Percentiles rank a stretch among this genome's conserved stretches.
phyloP scores from a whole-genome alignment of 306 rosid genomes.

The Psophocarpus tetragonolobus region DNA sequence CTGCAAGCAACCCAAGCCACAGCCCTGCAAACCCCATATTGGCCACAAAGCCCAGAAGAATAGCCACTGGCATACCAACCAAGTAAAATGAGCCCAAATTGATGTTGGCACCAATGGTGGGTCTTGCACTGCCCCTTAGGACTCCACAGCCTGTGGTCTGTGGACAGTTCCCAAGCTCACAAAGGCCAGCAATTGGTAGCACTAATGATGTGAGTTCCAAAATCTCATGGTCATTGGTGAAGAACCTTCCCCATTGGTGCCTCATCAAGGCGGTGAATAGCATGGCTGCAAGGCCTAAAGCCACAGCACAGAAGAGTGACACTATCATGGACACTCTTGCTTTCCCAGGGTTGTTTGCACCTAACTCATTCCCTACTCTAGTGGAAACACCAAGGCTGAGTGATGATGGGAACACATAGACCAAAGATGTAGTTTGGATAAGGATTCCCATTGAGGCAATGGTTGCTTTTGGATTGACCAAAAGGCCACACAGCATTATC shows the following conservation, averaged over 20 bases:
- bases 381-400: constrained; percentile 88
- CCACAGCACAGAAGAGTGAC: constrained; percentile 55
- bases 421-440: constrained; percentile 88
- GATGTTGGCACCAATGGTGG: constrained; percentile 81
- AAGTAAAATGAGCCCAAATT: constrained; percentile 86
- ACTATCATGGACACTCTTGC: constrained; percentile 87
- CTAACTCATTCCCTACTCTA: constrained; percentile 76
- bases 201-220: constrained; percentile 71
- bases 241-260: constrained; percentile 78
- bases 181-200: constrained; percentile 79
- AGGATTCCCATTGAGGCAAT: constrained; percentile 92
- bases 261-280: constrained; percentile 71
- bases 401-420: constrained; percentile 92
- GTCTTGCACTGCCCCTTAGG: constrained; percentile 85
- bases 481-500: constrained; percentile 86
- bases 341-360: constrained; percentile 73
- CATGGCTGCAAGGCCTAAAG: constrained; percentile 76
- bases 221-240: constrained; percentile 68
- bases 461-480: constrained; percentile 80
- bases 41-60: constrained; percentile 63
- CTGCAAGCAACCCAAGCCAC: constrained; percentile 96
- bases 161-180: constrained; percentile 98
- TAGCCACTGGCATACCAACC: constrained; percentile 92
- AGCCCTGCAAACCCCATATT: constrained; percentile 85
- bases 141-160: constrained; percentile 96